Percentiles rank a stretch among this genome's conserved stretches.
These are phyloP conservation scores for Kodamaea laetipori DNA, from an alignment of 805 yeast genomes.

Conservation along the genomic window DNA sequence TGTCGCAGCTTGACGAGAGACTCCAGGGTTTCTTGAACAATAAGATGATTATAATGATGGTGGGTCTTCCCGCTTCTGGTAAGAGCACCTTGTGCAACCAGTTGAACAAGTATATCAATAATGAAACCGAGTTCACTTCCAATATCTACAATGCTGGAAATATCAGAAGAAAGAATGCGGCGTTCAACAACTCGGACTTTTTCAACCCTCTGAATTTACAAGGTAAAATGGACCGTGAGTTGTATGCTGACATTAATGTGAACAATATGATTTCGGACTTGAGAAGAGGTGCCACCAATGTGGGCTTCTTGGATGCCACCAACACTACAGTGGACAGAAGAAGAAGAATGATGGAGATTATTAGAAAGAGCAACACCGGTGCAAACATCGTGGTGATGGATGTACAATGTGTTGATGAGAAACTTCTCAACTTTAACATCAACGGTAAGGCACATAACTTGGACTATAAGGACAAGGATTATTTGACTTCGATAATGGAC, in stretches of 20 bases:
- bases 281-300: conserved; percentile 25
- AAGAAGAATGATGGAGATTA: conserved; percentile 29
- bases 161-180: conserved; percentile 40
- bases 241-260: conserved; percentile 37
- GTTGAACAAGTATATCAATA: conserved; percentile 31
- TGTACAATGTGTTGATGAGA: conserved; percentile 56
- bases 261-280: conserved; percentile 35
- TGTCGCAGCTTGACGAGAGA: conserved; percentile 5
- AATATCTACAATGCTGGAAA: conserved; percentile 55
- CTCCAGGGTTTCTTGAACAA: conserved; percentile 17
- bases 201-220: conserved; percentile 39
- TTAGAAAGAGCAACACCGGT: conserved; percentile 29
- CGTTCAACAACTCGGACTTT: conserved; percentile 36
- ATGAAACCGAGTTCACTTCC: conserved; percentile 23
- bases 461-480: conserved; percentile 58
- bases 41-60: conserved; percentile 32
- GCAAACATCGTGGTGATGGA: conserved; percentile 56
- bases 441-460: conserved; percentile 63
- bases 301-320: conserved; percentile 47
- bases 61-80: conserved; percentile 47
- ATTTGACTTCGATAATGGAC: conserved; percentile 56
- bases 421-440: conserved; percentile 59
- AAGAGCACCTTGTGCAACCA: conserved; percentile 42
- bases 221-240: conserved; percentile 36
- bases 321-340: conserved; percentile 42